phyloP scores from a whole-genome alignment of 2,329 filamentous ascomycete genomes.

The Paraconiothyrium sp. region DNA sequence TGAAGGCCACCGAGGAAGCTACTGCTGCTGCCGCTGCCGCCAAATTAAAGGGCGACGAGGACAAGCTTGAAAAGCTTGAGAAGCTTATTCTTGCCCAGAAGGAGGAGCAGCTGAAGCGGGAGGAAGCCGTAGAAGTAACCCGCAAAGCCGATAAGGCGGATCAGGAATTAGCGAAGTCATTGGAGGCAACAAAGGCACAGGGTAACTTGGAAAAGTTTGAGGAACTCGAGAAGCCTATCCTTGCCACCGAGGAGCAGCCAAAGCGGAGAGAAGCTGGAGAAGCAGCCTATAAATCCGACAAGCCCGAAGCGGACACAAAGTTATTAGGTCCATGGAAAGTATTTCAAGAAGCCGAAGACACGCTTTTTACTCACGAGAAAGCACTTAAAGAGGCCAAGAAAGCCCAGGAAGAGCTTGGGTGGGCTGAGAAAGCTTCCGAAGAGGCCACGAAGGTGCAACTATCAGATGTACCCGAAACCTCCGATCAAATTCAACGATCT shows the following conservation, averaged over 20 bases:
- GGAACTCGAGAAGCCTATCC: slow-evolving; percentile 57
- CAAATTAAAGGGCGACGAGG: slow-evolving; percentile 49
- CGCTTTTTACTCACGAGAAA: slow-evolving; percentile 60
- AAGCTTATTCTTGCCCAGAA: slow-evolving; percentile 51
- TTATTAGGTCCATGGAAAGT: no score
- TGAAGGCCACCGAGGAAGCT: slow-evolving; percentile 44
- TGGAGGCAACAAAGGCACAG: slow-evolving; percentile 43
- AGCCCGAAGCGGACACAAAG: no score
- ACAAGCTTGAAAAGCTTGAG: slow-evolving; percentile 35
- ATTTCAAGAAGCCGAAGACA: slow-evolving; percentile 41
- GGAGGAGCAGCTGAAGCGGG: slow-evolving; percentile 26
- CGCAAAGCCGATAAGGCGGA: slow-evolving; percentile 57
- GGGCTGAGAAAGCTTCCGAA: slow-evolving; percentile 58
- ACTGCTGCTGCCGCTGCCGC: slow-evolving; percentile 15
- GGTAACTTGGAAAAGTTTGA: no score
- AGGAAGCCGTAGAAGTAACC: slow-evolving; percentile 41
- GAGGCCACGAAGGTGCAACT: slow-evolving; percentile 51
- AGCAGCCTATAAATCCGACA: no score
- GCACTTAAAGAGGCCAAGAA: slow-evolving; percentile 56
- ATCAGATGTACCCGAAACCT: slow-evolving; percentile 57
- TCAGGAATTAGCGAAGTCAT: slow-evolving; percentile 32
- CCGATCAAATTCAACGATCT: slow-evolving; percentile 29
- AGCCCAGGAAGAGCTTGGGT: slow-evolving; percentile 56
- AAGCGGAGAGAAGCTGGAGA: no score
- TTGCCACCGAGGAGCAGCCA: no score